Conservation (phyloP, 371 early-diverging fungal species). For the Vairimorpha necatrix region DNA sequence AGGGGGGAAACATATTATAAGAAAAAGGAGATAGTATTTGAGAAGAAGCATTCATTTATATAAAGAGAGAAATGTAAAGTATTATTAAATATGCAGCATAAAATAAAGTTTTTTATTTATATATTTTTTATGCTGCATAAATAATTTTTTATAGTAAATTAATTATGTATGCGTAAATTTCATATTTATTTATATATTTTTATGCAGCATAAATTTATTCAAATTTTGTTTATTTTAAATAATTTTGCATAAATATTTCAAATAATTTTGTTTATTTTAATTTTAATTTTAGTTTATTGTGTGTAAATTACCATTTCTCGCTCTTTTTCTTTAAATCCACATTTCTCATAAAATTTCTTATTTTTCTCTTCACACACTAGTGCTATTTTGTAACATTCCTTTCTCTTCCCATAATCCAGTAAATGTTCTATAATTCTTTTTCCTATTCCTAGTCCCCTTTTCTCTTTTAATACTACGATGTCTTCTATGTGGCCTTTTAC, state of each 20-base stretch:
- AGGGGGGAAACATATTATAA: conserved; percentile 50
- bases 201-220: no score
- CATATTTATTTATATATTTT: no score
- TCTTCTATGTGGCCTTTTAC: conserved; percentile 71
- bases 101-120: not conserved
- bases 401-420: conserved; percentile 66
- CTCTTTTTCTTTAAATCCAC: conserved; percentile 74
- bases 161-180: no score
- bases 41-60: conserved; percentile 4
- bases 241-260: no score
- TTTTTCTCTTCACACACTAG: conserved; percentile 79
- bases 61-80: not conserved
- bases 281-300: no score
- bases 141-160: not conserved
- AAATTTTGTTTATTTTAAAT: no score
- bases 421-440: conserved; percentile 59
- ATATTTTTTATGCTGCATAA: not conserved
- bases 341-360: conserved; percentile 81
- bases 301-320: conserved; percentile 59
- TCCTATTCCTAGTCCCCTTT: conserved; percentile 78
- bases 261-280: no score
- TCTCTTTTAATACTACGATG: conserved; percentile 81
- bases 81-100: no score
- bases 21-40: conserved; percentile 44
- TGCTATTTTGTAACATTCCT: conserved; percentile 72